These are phyloP conservation scores for Candida arabinofermentans DNA, from an alignment of 805 yeast species.

Conservation along the genomic window DNA sequence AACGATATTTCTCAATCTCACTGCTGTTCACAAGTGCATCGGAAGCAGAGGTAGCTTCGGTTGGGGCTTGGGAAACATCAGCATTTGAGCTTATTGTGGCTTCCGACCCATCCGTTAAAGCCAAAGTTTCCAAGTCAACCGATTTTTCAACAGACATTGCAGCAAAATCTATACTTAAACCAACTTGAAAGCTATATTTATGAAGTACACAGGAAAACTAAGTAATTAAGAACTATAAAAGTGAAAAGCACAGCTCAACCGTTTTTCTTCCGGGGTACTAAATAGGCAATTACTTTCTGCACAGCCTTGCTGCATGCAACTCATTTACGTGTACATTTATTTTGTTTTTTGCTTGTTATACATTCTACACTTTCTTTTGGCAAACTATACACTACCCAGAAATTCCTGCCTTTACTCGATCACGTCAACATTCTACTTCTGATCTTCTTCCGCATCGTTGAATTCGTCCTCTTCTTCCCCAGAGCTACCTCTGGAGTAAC, in stretches of 20 bases:
- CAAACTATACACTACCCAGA: too few species aligned
- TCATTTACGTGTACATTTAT: too few species aligned
- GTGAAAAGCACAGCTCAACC: too few species aligned
- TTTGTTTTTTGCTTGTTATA: not conserved
- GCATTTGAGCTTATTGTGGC: not conserved
- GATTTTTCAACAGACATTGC: conserved; percentile 1
- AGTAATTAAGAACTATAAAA: too few species aligned
- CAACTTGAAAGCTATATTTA: too few species aligned
- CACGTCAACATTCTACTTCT: not conserved
- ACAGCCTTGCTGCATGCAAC: too few species aligned
- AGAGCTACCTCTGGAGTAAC: conserved; percentile 9
- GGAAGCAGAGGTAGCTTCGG: not conserved
- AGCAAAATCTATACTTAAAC: not conserved
- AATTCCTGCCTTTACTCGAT: too few species aligned
- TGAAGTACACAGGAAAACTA: too few species aligned
- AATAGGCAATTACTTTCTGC: too few species aligned
- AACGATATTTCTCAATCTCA: conserved; percentile 1
- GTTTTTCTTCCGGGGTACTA: too few species aligned
- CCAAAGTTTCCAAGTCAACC: conserved; percentile 1
- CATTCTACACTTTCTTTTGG: not conserved
- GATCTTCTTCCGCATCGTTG: conserved; percentile 24
- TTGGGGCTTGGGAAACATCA: not conserved
- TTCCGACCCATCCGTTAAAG: conserved; percentile 1
- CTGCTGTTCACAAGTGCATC: not conserved
- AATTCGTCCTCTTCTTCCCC: conserved; percentile 20